Evolutionary conservation across 441 rosid genomes (phyloP), one percentile per base, ranked within the genome.

Genomic region (Melastoma candidum): DNA sequence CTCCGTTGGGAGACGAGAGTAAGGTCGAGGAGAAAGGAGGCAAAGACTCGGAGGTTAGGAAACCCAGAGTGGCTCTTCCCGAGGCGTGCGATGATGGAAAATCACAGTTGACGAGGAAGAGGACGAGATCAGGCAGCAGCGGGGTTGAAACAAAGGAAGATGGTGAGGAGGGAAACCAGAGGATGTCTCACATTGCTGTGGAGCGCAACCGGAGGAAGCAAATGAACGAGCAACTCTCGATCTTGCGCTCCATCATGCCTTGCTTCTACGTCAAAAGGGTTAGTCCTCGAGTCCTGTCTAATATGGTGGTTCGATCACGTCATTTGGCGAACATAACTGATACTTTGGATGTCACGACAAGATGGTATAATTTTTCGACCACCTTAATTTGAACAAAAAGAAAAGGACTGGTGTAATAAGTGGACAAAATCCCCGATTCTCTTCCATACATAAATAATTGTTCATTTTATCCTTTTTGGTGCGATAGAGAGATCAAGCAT

Each of bases 191-290:
- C 58, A 88, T 89, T 12, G 81, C 92, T 1, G 95, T 93, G 59
- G 99, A 93, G 64, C 84, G 97, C 13, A 93, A 93, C 75, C 80
- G 99, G 66, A 74, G 99, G 65, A 93, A 89, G 83, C 97, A 89
- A 70, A 93, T 93, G 99, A 93, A 89, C 58, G 96, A 86, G 54
- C 84, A 89, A 65, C 67, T 93, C 49, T 68, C 85, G 0, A 93
- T 86, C 32, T 73, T 93, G 50, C 79, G 99, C 65, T 84, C 95
- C 2, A 79, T 93, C 44, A 89, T 86, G 97, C 99, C 99, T 65
- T 75, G 88, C 71, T 93, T 89, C 85, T 89, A 93, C 64, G 96
- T 93, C 76, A 89, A 93, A 72, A 81, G 99, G 67, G 99, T 89
- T 74, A 61, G 75, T 11, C 24, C 36, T 12, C 12, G n/a, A 12